phyloP scores from a whole-genome alignment of 2,329 filamentous ascomycete genomes.

The Emergomyces pasteurianus region DNA sequence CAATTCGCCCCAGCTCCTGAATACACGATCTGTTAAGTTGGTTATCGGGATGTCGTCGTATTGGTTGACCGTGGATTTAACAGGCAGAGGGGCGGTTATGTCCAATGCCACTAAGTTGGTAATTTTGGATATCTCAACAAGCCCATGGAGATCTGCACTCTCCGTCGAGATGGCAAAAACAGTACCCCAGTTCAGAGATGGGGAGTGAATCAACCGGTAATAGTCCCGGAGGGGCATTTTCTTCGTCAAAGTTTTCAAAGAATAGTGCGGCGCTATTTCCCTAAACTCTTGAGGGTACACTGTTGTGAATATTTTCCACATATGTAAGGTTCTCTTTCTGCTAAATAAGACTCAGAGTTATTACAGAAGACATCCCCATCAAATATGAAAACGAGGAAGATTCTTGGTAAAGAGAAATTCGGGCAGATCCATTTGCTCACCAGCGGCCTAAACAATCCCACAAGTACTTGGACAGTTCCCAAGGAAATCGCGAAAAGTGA shows the following conservation, averaged over 20 bases:
- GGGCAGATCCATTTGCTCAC: constrained; percentile 16
- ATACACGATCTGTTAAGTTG: constrained; percentile 26
- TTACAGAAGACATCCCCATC: background rate
- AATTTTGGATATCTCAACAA: constrained; percentile 27
- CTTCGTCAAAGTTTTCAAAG: constrained; percentile 20
- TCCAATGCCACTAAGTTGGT: constrained; percentile 32
- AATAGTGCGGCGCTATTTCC: constrained; percentile 17
- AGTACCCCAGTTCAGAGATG: constrained; percentile 22
- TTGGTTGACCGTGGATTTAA: background rate
- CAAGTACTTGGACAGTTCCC: constrained; percentile 27
- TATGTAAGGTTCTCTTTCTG: constrained; percentile 27
- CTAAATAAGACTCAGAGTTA: constrained; percentile 12
- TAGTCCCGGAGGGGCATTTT: constrained; percentile 24
- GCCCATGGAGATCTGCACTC: constrained; percentile 21
- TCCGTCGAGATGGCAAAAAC: constrained; percentile 24
- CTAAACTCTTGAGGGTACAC: constrained; percentile 27
- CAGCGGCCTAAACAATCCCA: constrained; percentile 27
- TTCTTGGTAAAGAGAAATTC: background rate
- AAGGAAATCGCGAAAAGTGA: constrained; percentile 28
- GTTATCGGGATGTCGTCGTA: constrained; percentile 10
- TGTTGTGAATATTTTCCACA: constrained; percentile 33
- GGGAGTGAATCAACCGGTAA: constrained; percentile 22
- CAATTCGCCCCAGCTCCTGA: constrained; percentile 32
- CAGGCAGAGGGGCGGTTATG: constrained; percentile 16
- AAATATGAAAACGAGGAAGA: background rate